Base-by-base conservation (phyloP, 225 moss, liverwort and hornwort genomes). In the Sphagnum tenellum region DNA sequence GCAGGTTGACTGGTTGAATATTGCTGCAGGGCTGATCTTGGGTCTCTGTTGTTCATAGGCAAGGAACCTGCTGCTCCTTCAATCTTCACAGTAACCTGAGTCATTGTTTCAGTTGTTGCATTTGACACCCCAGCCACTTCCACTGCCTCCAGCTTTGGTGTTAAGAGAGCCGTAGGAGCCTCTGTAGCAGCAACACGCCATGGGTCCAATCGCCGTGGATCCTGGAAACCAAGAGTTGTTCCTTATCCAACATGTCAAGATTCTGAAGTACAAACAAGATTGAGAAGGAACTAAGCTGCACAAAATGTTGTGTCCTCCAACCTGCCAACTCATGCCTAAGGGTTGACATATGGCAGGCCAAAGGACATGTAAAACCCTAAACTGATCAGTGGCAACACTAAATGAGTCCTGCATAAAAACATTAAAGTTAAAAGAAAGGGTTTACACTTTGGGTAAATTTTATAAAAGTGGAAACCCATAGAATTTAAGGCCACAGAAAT, bases 201-300 rank as follows among this genome's bases (percentile, higher is more conserved):
- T 63, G 80, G 76, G 55, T 95, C 89, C 73, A 79, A 66, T 57
- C 88, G 81, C 66, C 95, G 91, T 72, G 95, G 95, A 71, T 95
- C 95, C 92, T 92, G 78, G 60, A 85, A 58, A 52, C 74, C 75
- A 64, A 57, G 67, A 69, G n/a, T 46, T 5, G 2, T 46, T 59
- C 50, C 65, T 48, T 52, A 45, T 9, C n/a, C 3, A 44, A 64
- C 3, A 47, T 29, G 58, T 71, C 59, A 46, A 71, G 9, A 5
- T 52, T 9, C 52, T 29, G 29, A 29, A 29, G 29, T 29, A 29
- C 29, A 29, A 0, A 29, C 29, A 29, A 29, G 29, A 29, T 29
- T 29, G 29, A 29, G 29, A 29, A 29, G 29, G 29, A 29, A 29
- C 29, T 29, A 29, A 29, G 29, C 29, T 29, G 1, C 29, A 29